Base-by-base conservation (phyloP, 2,329 filamentous ascomycete species). In the Cryphonectria carpinicola region DNA sequence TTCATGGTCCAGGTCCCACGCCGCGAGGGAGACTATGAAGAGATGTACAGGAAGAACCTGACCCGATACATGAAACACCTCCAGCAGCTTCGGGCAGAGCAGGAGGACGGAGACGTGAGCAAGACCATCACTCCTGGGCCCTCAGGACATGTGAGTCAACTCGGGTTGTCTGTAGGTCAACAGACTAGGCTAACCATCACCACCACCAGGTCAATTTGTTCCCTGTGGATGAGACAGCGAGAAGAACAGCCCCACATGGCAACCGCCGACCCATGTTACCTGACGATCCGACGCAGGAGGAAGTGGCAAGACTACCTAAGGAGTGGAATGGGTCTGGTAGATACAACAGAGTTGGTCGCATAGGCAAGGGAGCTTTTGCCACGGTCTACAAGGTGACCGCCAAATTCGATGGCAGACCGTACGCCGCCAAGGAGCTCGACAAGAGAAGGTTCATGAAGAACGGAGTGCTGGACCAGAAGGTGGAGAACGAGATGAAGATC, bases 401-500 rank as follows among this genome's bases (percentile, higher is more conserved):
- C 25, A 97, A 94, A 81, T 92, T 89, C 76, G 90, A 96, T 77
- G 96, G 96, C 1, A 84, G 89, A 41, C 89, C 95, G 0, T 97
- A 92, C 77, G 96, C 96, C 5, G 95, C 94, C 19, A 99, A 99
- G 79, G 94, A 98, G 80, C 88, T 99, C 4, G 94, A 98, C 80
- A 98, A 98, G 82, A 89, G 93, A 67, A 90, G 91, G 25, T 97
- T 98, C 78, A 93, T 97, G 84, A 97, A 97, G 82, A 96, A 97
- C 76, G 95, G 94, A 2, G 86, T 95, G 28, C 81, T 97, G 32
- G 94, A 97, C 76, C 91, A 94, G 74, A 97, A 97, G 80, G 92
- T 98, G 19, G 93, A 98, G 78, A 98, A 97, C 76, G 96, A 99
- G 82, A 95, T 99, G 91, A 92, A 90, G 74, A 98, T 99, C 76